Evolutionary conservation across 345 rosid species (phyloP).

Genomic region (Capsella bursapastoris): DNA sequence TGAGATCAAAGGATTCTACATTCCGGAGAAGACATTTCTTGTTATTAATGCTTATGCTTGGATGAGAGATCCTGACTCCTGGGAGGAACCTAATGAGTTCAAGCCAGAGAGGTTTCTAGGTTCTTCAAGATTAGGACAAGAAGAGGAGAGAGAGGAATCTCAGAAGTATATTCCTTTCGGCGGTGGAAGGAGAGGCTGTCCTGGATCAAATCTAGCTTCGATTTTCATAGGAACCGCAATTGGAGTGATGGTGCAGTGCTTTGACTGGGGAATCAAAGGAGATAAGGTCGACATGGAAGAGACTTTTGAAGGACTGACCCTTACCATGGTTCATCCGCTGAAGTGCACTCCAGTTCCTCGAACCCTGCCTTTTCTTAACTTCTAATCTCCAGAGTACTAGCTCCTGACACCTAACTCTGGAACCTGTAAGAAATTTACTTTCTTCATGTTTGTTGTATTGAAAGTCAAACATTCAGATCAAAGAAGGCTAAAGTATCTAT

Average conservation of each 20-base stretch:
- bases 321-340: slow-evolving; percentile 8
- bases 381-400: neutral
- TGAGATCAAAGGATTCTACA: slow-evolving; percentile 3
- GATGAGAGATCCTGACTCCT: slow-evolving; percentile 13
- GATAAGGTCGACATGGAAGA: slow-evolving; percentile 13
- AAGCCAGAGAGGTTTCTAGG: slow-evolving; percentile 13
- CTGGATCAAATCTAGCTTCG: slow-evolving; percentile 10
- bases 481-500: neutral
- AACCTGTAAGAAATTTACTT: neutral
- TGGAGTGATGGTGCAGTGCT: slow-evolving; percentile 21
- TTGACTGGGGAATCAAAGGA: slow-evolving; percentile 18
- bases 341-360: slow-evolving; percentile 1
- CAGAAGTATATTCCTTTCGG: slow-evolving; percentile 15
- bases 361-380: neutral
- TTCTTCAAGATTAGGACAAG: slow-evolving; percentile 1
- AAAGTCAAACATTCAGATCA: neutral
- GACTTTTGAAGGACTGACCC: neutral
- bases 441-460: neutral
- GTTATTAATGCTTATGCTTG: slow-evolving; percentile 13
- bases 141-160: neutral
- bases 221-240: neutral
- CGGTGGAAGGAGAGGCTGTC: slow-evolving; percentile 9
- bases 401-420: neutral
- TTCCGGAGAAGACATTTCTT: slow-evolving; percentile 2
- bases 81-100: slow-evolving; percentile 15